These are phyloP conservation scores for Suillus subaureus DNA, from an alignment of 768 basidiomycete genomes.

Conservation along the genomic window DNA sequence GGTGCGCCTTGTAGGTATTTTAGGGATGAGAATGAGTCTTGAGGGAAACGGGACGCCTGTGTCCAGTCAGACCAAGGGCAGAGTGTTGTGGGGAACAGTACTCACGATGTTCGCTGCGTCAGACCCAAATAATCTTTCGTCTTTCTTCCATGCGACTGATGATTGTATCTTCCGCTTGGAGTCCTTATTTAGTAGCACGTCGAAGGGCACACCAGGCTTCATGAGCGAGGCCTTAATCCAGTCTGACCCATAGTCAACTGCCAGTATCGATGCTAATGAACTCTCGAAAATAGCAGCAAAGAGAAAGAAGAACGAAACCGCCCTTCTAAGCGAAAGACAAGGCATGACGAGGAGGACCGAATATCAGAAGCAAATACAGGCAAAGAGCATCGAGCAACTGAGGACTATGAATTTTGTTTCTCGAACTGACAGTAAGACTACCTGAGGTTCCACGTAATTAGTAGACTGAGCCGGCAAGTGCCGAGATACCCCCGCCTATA, in stretches of 20 bases:
- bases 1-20: conserved; percentile 83
- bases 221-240: conserved; percentile 96
- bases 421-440: too few relatives aligned
- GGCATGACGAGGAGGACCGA: conserved; percentile 18
- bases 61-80: conserved; percentile 8
- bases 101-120: conserved; percentile 89
- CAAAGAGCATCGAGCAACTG: conserved; percentile 1
- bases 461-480: too few relatives aligned
- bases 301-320: conserved; percentile 25
- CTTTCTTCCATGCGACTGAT: conserved; percentile 89
- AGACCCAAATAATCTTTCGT: conserved; percentile 84
- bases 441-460: too few relatives aligned
- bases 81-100: conserved; percentile 17
- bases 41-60: conserved; percentile 91
- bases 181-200: conserved; percentile 94
- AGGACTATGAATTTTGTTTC: neutral
- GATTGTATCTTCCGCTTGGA: conserved; percentile 95
- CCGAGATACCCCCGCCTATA: too few relatives aligned
- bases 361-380: neutral
- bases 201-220: conserved; percentile 93
- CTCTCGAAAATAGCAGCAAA: conserved; percentile 29
- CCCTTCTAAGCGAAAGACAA: conserved; percentile 28
- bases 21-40: conserved; percentile 81
- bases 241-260: conserved; percentile 98
- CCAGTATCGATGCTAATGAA: conserved; percentile 77